Evolutionary conservation across 352 stramenopile species (phyloP).

Genomic region (Pythium apleroticum): DNA sequence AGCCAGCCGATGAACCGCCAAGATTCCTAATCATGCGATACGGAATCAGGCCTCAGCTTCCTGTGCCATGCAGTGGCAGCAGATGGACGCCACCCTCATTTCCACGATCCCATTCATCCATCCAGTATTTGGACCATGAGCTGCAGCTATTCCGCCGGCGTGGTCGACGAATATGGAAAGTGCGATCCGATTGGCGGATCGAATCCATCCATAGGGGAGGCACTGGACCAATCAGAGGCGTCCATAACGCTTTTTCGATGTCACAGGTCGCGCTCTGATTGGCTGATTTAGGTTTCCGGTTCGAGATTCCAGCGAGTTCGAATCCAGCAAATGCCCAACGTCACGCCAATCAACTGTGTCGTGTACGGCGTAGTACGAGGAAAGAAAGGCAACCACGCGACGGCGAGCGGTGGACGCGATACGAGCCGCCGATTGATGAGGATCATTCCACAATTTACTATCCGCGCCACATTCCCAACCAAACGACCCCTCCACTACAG

Average conservation of each 20-base stretch:
- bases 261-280: conserved; percentile 14
- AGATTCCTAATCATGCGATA: not conserved
- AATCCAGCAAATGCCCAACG: conserved; percentile 1
- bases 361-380: not conserved
- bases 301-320: conserved; percentile 4
- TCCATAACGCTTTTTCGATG: not conserved
- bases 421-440: not conserved
- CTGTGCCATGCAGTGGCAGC: not conserved
- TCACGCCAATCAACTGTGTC: not conserved
- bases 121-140: not conserved
- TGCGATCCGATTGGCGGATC: conserved; percentile 3
- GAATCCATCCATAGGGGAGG: not conserved
- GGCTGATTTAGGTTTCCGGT: not conserved
- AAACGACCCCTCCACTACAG: too few species aligned
- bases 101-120: not conserved
- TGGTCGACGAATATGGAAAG: conserved; percentile 17
- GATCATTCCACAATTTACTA: not conserved
- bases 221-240: conserved; percentile 15
- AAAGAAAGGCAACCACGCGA: not conserved
- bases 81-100: not conserved
- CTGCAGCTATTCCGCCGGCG: conserved; percentile 3
- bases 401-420: not conserved
- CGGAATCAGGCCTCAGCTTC: not conserved
- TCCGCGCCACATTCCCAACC: not conserved
- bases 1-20: not conserved